phyloP scores from a whole-genome alignment of 2,329 filamentous ascomycete genomes.

The Fusarium nisikadoi region DNA sequence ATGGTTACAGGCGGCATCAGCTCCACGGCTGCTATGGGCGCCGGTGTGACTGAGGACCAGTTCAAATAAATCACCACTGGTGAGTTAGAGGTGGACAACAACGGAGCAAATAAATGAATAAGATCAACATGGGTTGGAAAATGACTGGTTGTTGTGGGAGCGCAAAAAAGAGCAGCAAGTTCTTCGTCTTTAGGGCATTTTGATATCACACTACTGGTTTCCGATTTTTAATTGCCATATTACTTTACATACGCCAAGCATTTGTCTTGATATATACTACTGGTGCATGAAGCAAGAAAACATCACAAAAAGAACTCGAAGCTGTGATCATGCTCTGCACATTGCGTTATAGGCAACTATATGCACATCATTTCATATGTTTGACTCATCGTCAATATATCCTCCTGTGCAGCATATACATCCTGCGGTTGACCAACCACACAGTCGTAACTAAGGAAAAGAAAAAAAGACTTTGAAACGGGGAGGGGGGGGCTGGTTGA shows the following conservation, averaged over 20 bases:
- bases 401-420: not conserved
- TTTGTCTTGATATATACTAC: constrained; percentile 7
- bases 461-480: not conserved
- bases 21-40: constrained; percentile 94
- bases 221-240: constrained; percentile 10
- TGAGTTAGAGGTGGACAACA: not conserved
- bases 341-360: too few relatives aligned
- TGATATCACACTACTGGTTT: constrained; percentile 32
- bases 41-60: constrained; percentile 97
- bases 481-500: not conserved
- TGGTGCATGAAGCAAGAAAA: constrained; percentile 8
- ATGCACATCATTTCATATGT: not conserved
- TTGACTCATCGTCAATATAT: not conserved
- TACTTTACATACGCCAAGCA: not conserved
- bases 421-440: not conserved
- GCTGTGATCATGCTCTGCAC: not conserved
- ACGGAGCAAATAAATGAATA: not conserved
- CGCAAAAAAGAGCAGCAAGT: constrained; percentile 18
- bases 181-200: constrained; percentile 26
- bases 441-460: not conserved
- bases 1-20: constrained; percentile 96
- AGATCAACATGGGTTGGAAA: not conserved
- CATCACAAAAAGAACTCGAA: not conserved
- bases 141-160: not conserved
- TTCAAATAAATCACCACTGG: constrained; percentile 62